Evolutionary conservation across 2,329 filamentous ascomycete species (phyloP), one percentile per base, ranked within the genome.

Genomic region (Nakataea oryzae): DNA sequence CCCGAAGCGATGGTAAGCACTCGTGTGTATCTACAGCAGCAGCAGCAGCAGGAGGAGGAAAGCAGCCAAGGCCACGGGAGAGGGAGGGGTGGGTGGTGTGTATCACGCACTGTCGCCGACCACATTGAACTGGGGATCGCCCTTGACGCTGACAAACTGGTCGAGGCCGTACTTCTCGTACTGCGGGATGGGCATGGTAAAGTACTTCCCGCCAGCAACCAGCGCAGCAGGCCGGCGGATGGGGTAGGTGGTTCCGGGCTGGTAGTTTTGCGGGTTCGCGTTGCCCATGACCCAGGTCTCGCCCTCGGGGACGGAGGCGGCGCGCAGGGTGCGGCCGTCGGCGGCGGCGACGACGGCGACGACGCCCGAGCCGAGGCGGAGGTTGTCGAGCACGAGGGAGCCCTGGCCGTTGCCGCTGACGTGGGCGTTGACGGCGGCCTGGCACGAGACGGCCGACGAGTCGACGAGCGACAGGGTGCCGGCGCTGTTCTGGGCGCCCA

Each of bases 101-200:
- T 41, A 6, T 21, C 34, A 54, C 64, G 61, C 41, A 66, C 64
- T 66, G 63, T 80, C 78, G 34, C 78, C 77, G 11, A 74, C 71
- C 4, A 79, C 77, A 0, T 69, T 69, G 26, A 70, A 67, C 3
- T 71, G 72, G 3, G 71, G 65, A 32, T 79, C 77, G 17, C 71
- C 71, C 66, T 79, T 81, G 58, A 81, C 71, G 62, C 79, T 81
- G 41, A 80, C 69, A 50, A 81, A 71, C 59, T 78, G 72, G 34
- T 71, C 69, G 9, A 71, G 67, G 9, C 71, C 70, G 63, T 76
- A 78, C 47, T 77, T 70, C 4, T 71, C 68, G 61, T 80, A 81
- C 58, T 75, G 78, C 12, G 76, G 79, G 4, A 73, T 69, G 8
- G 69, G 64, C 61, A 72, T 71, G 17, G 72, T 75, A 59, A 78